phyloP scores from a whole-genome alignment of 768 basidiomycete species.

The Hericium alpestre region DNA sequence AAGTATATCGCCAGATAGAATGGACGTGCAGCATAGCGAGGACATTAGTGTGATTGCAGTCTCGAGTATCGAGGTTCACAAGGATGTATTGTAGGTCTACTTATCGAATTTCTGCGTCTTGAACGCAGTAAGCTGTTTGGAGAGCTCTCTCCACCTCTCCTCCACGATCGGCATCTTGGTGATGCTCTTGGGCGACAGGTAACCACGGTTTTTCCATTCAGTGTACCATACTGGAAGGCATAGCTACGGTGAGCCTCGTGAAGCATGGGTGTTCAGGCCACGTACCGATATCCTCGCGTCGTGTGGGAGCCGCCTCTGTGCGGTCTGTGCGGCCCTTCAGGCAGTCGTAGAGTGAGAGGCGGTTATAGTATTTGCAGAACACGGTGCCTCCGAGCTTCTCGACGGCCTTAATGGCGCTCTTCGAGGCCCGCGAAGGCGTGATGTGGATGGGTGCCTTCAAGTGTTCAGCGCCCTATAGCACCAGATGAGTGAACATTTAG shows the following conservation, averaged over 20 bases:
- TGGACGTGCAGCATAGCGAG: constrained; percentile 24
- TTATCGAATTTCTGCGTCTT: constrained; percentile 27
- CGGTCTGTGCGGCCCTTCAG: constrained; percentile 64
- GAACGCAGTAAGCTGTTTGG: constrained; percentile 52
- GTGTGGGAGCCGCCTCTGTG: constrained; percentile 69
- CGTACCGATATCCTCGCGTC: constrained; percentile 76
- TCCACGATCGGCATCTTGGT: constrained; percentile 51
- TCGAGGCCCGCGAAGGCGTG: constrained; percentile 74
- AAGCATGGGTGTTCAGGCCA: constrained; percentile 7
- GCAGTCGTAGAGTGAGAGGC: constrained; percentile 70
- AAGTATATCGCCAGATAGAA: constrained; percentile 31
- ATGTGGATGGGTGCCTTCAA: constrained; percentile 69
- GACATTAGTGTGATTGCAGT: not conserved
- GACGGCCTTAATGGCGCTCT: constrained; percentile 76
- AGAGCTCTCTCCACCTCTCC: constrained; percentile 59
- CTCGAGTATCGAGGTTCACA: not conserved
- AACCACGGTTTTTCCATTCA: constrained; percentile 62
- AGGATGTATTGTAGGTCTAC: constrained; percentile 23
- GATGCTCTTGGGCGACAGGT: constrained; percentile 52
- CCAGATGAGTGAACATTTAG: not conserved
- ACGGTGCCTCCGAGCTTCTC: constrained; percentile 75
- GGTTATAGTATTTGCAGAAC: constrained; percentile 87
- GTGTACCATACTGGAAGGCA: constrained; percentile 65
- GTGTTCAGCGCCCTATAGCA: constrained; percentile 48
- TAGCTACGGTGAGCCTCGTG: not conserved